These are phyloP conservation scores for Leccinum aurantiacum DNA, from an alignment of 768 basidiomycete species.

Conservation along the genomic window DNA sequence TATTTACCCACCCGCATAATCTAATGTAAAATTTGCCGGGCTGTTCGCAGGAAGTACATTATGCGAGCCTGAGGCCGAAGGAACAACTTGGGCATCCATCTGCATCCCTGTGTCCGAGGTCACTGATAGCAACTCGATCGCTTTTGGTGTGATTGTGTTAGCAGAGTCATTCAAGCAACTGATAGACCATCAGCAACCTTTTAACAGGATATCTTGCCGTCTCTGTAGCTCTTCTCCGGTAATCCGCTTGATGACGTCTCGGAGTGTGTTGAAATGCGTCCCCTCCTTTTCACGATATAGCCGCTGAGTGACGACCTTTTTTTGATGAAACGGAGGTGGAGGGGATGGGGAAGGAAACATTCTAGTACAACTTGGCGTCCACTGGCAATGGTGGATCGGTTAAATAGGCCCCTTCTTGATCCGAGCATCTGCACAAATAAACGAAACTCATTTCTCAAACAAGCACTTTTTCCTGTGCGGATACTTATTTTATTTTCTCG, in stretches of 20 bases:
- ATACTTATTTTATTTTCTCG: not conserved
- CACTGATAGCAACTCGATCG: constrained; percentile 1
- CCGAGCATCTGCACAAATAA: not conserved
- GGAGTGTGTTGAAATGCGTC: constrained; percentile 16
- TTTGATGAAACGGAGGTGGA: not conserved
- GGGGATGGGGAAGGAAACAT: not conserved
- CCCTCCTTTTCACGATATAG: constrained; percentile 26
- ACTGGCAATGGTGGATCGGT: not conserved
- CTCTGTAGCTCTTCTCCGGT: constrained; percentile 18
- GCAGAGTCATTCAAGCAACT: not conserved
- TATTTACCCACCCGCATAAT: constrained; percentile 2
- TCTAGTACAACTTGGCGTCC: not conserved
- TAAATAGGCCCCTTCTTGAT: not conserved
- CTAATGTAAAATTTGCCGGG: not conserved
- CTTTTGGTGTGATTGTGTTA: constrained; percentile 6
- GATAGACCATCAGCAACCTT: constrained; percentile 15
- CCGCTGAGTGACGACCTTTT: constrained; percentile 19
- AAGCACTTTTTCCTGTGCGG: not conserved
- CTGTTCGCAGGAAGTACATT: not conserved
- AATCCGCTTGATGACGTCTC: constrained; percentile 15
- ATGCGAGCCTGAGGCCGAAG: not conserved
- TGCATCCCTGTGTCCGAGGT: not conserved
- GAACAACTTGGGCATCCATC: not conserved
- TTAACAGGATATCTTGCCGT: constrained; percentile 23
- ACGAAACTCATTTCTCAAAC: not conserved